These are phyloP conservation scores for Microdochium nivale DNA, from an alignment of 2,329 filamentous ascomycete genomes.

Conservation along the genomic window DNA sequence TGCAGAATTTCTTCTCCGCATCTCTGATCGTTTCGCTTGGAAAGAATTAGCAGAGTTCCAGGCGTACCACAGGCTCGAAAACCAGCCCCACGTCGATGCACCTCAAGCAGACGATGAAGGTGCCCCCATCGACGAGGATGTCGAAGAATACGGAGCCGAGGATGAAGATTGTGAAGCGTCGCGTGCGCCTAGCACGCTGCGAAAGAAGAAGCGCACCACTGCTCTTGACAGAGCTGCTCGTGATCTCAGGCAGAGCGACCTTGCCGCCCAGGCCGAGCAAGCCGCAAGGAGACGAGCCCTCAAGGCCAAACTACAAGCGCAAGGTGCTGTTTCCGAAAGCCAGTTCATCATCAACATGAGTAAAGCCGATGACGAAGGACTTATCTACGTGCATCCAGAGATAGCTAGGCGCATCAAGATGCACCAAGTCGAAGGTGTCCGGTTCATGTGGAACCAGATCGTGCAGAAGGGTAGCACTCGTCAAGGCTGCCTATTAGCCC, in stretches of 20 bases:
- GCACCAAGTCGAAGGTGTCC: constrained; percentile 74
- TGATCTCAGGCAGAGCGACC: constrained; percentile 46
- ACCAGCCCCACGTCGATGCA: neutral
- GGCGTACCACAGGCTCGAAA: constrained; percentile 5
- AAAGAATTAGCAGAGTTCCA: neutral
- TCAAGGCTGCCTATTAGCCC: constrained; percentile 75
- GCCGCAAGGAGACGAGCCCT: constrained; percentile 25
- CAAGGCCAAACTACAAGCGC: constrained; percentile 25
- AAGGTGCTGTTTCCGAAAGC: constrained; percentile 29
- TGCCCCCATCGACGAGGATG: neutral
- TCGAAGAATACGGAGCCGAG: neutral
- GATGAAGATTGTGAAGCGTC: constrained; percentile 3
- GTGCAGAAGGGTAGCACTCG: constrained; percentile 47
- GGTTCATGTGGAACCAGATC: constrained; percentile 84
- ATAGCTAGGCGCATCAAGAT: constrained; percentile 63
- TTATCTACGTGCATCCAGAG: constrained; percentile 54
- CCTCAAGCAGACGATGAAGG: neutral
- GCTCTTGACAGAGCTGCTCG: constrained; percentile 41
- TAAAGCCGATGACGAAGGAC: constrained; percentile 49
- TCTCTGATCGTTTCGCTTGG: constrained; percentile 18
- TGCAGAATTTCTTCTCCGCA: constrained; percentile 10
- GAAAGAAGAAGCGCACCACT: constrained; percentile 34
- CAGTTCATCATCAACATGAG: constrained; percentile 59
- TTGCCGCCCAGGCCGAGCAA: constrained; percentile 42
- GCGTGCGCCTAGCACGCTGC: constrained; percentile 1